phyloP scores from a whole-genome alignment of 352 stramenopile species.

The Phytopythium ostracodes region DNA sequence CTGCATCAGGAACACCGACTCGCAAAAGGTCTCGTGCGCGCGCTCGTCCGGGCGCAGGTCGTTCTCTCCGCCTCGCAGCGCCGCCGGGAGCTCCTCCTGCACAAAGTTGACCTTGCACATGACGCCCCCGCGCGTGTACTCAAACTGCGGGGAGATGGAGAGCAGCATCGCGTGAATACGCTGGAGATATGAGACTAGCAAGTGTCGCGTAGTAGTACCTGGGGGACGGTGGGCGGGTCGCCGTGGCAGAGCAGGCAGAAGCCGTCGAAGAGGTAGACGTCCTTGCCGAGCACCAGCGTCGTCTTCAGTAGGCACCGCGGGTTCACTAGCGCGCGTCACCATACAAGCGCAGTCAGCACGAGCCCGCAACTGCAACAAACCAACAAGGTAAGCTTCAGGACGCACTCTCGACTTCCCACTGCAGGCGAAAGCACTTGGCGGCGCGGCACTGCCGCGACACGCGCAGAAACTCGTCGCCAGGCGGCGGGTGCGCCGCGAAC shows the following conservation, averaged over 20 bases:
- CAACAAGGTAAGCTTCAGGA: not conserved
- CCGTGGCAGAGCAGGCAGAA: constrained; percentile 82
- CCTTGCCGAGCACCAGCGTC: constrained; percentile 51
- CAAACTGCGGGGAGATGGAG: constrained; percentile 42
- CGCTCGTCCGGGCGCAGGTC: constrained; percentile 21
- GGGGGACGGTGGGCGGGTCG: constrained; percentile 45
- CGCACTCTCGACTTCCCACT: constrained; percentile 80
- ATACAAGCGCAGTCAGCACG: not conserved
- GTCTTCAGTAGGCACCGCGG: constrained; percentile 70
- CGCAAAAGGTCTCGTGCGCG: constrained; percentile 30
- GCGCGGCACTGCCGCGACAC: constrained; percentile 65
- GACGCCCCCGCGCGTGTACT: constrained; percentile 73
- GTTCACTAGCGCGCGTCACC: constrained; percentile 52
- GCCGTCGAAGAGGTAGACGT: constrained; percentile 79
- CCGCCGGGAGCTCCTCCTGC: constrained; percentile 50
- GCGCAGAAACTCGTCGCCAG: constrained; percentile 44
- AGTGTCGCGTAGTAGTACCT: constrained; percentile 27
- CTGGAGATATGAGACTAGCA: no score
- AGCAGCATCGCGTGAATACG: no score
- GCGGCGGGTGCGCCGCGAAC: constrained; percentile 6
- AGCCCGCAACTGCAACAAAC: not conserved
- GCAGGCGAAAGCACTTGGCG: constrained; percentile 61
- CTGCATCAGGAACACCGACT: constrained; percentile 66
- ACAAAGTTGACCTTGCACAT: constrained; percentile 79
- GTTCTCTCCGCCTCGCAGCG: constrained; percentile 26